Percentiles rank a stretch among this genome's conserved stretches.
phyloP scores from a whole-genome alignment of 345 rosid species.

The Citrus mangshanensis region DNA sequence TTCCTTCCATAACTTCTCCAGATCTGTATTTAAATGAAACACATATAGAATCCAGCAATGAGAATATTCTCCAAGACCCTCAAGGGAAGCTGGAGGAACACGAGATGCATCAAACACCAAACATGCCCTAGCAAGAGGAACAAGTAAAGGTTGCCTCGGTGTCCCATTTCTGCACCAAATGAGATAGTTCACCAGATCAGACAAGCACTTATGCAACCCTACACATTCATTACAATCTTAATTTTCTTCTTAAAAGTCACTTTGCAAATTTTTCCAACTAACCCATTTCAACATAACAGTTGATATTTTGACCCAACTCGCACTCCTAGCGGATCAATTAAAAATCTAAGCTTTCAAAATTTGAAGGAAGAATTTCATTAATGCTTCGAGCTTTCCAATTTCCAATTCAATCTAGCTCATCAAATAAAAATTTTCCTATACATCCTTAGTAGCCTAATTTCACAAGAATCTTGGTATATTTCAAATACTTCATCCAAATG shows the following conservation, averaged over 20 bases:
- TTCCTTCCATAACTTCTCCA: slow-evolving; percentile 89
- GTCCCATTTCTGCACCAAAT: slow-evolving; percentile 69
- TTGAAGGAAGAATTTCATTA: not conserved
- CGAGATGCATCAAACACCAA: slow-evolving; percentile 60
- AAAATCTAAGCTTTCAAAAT: not conserved
- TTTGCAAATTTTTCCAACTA: not conserved
- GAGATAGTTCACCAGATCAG: slow-evolving; percentile 6
- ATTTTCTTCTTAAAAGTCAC: not conserved
- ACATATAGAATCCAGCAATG: slow-evolving; percentile 93
- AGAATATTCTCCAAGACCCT: slow-evolving; percentile 82
- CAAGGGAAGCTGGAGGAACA: slow-evolving; percentile 95
- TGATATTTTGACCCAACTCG: not conserved
- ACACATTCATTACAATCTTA: not conserved
- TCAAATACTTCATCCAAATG: not conserved
- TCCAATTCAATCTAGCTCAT: not conserved
- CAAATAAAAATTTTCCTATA: not conserved
- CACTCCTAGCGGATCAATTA: not conserved
- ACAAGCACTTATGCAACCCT: not conserved
- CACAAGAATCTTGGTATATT: not conserved
- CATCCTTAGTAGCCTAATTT: not conserved
- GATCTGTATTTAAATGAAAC: slow-evolving; percentile 88
- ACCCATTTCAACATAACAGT: not conserved
- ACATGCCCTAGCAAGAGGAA: slow-evolving; percentile 81
- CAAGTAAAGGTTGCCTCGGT: slow-evolving; percentile 88
- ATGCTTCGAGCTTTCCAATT: not conserved